phyloP scores from a whole-genome alignment of 2,329 filamentous ascomycete species.

The Chaetomium strumarium region DNA sequence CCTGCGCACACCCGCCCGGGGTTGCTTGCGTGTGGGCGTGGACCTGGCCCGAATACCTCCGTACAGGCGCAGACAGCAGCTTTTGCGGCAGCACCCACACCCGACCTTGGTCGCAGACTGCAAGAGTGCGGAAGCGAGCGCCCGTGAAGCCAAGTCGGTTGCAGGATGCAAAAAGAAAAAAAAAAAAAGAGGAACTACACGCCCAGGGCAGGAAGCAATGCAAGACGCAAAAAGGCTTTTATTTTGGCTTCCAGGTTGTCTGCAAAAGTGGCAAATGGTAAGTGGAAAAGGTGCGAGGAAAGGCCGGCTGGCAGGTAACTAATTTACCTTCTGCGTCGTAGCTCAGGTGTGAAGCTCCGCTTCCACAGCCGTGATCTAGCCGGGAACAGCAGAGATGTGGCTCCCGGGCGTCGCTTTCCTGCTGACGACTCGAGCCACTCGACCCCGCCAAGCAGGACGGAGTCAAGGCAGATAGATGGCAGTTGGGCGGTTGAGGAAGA shows the following conservation, averaged over 20 bases:
- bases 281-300: background rate
- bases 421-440: constrained; percentile 2
- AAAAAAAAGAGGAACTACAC: too few relatives aligned
- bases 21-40: background rate
- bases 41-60: too few relatives aligned
- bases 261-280: background rate
- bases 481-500: too few relatives aligned
- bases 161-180: too few relatives aligned
- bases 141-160: background rate
- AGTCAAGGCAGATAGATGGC: background rate
- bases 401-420: background rate
- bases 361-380: background rate
- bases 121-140: too few relatives aligned
- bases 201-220: background rate
- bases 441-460: constrained; percentile 2
- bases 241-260: constrained; percentile 15
- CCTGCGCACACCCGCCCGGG: background rate
- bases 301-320: constrained; percentile 1
- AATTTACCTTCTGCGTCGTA: background rate
- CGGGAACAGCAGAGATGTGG: constrained; percentile 3
- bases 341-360: constrained; percentile 1
- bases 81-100: too few relatives aligned
- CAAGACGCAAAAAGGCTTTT: constrained; percentile 2
- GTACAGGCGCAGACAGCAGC: too few relatives aligned
- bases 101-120: too few relatives aligned